phyloP scores from a whole-genome alignment of 1,284 basidiomycete genomes.

The Phellinidium pouzarii region DNA sequence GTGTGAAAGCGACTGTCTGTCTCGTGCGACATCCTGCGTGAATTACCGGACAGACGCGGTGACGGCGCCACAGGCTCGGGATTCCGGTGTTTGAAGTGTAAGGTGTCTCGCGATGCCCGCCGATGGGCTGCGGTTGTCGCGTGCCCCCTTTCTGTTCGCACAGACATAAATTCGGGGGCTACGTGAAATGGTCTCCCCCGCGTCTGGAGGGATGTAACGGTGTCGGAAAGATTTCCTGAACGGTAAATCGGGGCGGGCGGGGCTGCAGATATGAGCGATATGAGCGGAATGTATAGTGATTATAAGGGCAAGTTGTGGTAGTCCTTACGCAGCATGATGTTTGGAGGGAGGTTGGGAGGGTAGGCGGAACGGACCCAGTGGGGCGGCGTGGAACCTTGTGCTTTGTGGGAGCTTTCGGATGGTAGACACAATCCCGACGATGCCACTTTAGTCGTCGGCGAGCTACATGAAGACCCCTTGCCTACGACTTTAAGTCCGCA shows the following conservation, averaged over 20 bases:
- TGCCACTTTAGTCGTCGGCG: neutral
- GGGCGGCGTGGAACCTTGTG: neutral
- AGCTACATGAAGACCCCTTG: neutral
- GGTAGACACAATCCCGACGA: no score
- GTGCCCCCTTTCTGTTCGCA: no score
- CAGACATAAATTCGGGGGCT: neutral
- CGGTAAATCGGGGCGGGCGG: slow-evolving; percentile 3
- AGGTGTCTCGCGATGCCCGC: slow-evolving; percentile 3
- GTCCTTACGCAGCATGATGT: slow-evolving; percentile 17
- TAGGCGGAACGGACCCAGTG: neutral
- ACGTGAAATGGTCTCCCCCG: no score
- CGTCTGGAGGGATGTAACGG: neutral
- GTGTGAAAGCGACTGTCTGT: no score
- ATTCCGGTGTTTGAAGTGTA: slow-evolving; percentile 13
- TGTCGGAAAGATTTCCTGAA: neutral
- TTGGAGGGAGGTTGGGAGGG: slow-evolving; percentile 4
- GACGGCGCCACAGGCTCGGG: neutral
- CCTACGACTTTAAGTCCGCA: neutral
- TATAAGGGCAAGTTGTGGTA: neutral
- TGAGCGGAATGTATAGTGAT: neutral
- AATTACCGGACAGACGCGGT: neutral
- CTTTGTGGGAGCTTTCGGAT: neutral
- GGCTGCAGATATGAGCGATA: neutral
- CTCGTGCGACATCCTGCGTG: no score
- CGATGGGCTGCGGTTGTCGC: neutral